These are phyloP conservation scores for Penicillium hordei DNA, from an alignment of 2,329 filamentous ascomycete species.

Conservation along the genomic window DNA sequence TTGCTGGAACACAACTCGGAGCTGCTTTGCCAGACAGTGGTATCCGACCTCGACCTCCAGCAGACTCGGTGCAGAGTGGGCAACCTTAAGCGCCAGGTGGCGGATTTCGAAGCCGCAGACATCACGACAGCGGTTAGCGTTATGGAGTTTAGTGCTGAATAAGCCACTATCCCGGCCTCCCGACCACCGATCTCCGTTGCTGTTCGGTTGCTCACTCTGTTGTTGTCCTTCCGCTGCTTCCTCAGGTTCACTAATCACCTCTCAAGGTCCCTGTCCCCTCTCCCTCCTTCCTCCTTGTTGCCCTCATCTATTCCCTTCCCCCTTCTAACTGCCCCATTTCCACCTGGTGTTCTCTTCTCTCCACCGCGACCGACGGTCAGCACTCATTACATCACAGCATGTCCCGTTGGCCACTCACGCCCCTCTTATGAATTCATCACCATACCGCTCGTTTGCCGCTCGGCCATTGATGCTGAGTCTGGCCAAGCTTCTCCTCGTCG, in stretches of 20 bases:
- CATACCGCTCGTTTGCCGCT: constrained; percentile 36
- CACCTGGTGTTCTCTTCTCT: background rate
- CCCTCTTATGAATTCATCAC: constrained; percentile 28
- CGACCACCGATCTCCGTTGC: background rate
- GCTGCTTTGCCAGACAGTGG: too few relatives aligned
- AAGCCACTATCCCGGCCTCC: background rate
- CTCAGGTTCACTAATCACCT: too few relatives aligned
- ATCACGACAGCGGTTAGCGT: background rate
- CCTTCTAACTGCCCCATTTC: background rate
- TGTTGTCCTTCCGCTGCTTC: background rate
- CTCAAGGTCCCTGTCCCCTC: background rate
- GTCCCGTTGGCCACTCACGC: background rate
- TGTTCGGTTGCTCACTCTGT: background rate
- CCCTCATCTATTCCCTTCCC: background rate
- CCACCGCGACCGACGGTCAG: background rate
- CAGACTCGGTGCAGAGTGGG: too few relatives aligned
- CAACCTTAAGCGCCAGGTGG: too few relatives aligned
- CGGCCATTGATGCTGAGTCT: constrained; percentile 43
- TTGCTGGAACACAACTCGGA: too few relatives aligned
- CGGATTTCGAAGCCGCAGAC: background rate
- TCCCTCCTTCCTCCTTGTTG: background rate
- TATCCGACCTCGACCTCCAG: too few relatives aligned
- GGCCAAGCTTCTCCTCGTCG: constrained; percentile 43
- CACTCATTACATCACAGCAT: constrained; percentile 5
- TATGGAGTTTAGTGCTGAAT: background rate